Evolutionary conservation across 768 basidiomycete species (phyloP).

Genomic region (Collybiopsis luxurians): DNA sequence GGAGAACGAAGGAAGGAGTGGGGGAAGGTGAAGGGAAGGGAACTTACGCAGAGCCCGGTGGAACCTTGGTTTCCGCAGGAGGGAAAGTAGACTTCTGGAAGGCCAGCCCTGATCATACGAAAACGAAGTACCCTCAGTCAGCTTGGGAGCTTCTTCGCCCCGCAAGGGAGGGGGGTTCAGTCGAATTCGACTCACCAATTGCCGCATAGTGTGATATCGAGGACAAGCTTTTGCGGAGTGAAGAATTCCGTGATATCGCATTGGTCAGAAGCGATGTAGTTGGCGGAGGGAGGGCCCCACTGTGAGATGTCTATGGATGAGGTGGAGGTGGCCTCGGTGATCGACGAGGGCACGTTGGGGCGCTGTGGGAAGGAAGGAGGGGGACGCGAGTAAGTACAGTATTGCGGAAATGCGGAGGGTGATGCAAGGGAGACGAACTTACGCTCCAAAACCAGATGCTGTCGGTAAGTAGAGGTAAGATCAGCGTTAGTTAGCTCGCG

Average conservation of each 20-base stretch:
- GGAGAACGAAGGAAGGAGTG: background rate
- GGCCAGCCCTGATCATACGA: constrained; percentile 46
- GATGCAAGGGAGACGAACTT: constrained; percentile 14
- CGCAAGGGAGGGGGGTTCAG: background rate
- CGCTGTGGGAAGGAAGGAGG: constrained; percentile 30
- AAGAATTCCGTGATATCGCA: constrained; percentile 43
- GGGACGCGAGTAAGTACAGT: too few relatives aligned
- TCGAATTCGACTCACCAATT: constrained; percentile 25
- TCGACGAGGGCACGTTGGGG: constrained; percentile 34
- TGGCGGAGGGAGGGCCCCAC: constrained; percentile 43
- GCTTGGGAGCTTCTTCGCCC: too few relatives aligned
- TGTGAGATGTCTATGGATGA: constrained; percentile 33
- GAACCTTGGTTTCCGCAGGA: constrained; percentile 33
- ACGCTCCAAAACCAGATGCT: constrained; percentile 51
- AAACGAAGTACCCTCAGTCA: background rate
- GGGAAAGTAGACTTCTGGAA: constrained; percentile 33
- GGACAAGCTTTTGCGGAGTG: constrained; percentile 42
- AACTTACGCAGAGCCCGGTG: constrained; percentile 32
- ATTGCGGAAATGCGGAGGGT: too few relatives aligned
- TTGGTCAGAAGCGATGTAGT: constrained; percentile 30
- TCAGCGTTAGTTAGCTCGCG: background rate
- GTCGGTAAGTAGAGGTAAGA: background rate
- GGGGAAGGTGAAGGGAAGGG: background rate
- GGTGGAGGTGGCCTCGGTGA: constrained; percentile 24
- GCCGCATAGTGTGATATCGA: constrained; percentile 57